Evolutionary conservation across 2,329 filamentous ascomycete genomes (phyloP), one percentile per base, ranked within the genome.

Genomic region (Trichothecium sympodiale): DNA sequence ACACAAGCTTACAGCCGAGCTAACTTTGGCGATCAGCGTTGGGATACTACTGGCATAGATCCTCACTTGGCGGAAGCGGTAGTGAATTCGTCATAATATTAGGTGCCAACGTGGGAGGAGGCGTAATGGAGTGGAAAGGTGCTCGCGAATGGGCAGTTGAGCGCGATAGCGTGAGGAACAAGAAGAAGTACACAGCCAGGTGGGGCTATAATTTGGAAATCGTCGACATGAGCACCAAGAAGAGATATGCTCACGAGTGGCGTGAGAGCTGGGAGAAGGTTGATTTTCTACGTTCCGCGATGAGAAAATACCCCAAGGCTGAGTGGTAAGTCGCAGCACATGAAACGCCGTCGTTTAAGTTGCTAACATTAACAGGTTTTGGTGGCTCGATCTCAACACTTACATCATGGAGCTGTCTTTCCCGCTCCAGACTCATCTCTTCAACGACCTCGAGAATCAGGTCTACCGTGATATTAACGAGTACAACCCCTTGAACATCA

Each of bases 201-300:
- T 96, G 91, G 88, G 91, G 91, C 12, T 96, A 98, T 56, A 83
- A 95, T 42, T 66, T 98, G 39, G 91, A 98, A 57, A 82, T 96
- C 53, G 86, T 94, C 46, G 93, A 98, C 57, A 94, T 98, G 88
- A 89, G 87, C 64, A 94, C 88, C 36, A 94, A 95, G 72, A 96
- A 95, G 64, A 79, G 88, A 46, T 98, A 98, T 56, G 89, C 91
- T 18, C 91, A 98, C 61, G 91, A 98, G 61, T 98, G 91, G 91
- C 77, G 91, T 51, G 91, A 98, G 62, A 93, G 89, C 57, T 98
- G 91, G 91, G 91, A 98, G 62, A 98, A 96, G 67, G 88, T 95
- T 41, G 91, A 98, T 56, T 86, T 86, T 29, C 77, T 98, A 49
- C 78, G 89, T 41, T 83, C 85, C 41, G 79, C 82, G 31, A 80